Conservation (phyloP, 352 stramenopile genomes). For the Globisporangium abappressorium region DNA sequence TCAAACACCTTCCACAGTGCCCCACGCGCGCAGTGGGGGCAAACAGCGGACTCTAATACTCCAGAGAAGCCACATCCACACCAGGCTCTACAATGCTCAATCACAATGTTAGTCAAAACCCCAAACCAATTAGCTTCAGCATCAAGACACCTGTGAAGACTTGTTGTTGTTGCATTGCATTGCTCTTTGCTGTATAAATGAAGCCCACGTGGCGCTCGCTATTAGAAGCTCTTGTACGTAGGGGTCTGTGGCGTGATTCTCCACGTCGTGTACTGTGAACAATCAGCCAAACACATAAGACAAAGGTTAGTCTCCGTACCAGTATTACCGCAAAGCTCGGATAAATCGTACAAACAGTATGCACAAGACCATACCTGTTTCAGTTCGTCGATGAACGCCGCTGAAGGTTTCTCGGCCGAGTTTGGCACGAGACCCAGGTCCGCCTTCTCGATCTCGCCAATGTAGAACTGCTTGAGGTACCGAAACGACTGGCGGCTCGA, state of each 20-base stretch:
- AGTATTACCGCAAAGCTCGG: not conserved
- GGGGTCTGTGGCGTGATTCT: slow-evolving; percentile 58
- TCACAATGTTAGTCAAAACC: not conserved
- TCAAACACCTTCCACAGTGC: slow-evolving; percentile 51
- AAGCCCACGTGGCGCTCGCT: not conserved
- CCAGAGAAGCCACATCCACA: not conserved
- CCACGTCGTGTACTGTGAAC: slow-evolving; percentile 71
- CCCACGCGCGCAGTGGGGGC: slow-evolving; percentile 44
- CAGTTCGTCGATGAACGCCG: slow-evolving; percentile 73
- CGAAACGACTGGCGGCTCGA: slow-evolving; percentile 89
- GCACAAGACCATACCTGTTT: slow-evolving; percentile 35
- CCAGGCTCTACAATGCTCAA: not conserved
- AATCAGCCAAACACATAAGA: slow-evolving; percentile 1
- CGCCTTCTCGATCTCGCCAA: slow-evolving; percentile 74
- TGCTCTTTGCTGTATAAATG: slow-evolving; percentile 1
- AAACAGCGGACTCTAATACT: slow-evolving; percentile 31
- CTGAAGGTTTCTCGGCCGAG: slow-evolving; percentile 46
- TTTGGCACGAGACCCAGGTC: slow-evolving; percentile 56
- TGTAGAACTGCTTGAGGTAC: slow-evolving; percentile 92
- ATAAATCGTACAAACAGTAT: not conserved
- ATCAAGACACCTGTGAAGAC: too few relatives aligned
- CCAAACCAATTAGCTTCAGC: not conserved
- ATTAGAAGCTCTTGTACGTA: slow-evolving; percentile 83
- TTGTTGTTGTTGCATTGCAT: not conserved
- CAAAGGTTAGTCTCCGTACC: not conserved